These are phyloP conservation scores for Talinum fruticosum DNA, from an alignment of 148 eudicot species.

Conservation along the genomic window DNA sequence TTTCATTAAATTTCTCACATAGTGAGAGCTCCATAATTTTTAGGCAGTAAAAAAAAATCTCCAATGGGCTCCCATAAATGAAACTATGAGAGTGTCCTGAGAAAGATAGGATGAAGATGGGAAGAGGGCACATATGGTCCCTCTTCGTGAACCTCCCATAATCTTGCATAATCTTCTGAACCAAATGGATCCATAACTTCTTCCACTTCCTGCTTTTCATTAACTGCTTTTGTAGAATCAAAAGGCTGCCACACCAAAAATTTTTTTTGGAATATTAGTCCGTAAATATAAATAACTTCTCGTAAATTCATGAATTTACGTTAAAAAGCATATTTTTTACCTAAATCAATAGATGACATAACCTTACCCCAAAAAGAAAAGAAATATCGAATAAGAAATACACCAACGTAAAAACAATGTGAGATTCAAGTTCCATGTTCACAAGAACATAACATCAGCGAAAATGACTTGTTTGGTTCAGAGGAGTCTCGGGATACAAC, in stretches of 20 bases:
- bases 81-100: conserved; percentile 8
- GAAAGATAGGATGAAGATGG: conserved; percentile 27
- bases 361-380: no score
- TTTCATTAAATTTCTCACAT: neutral
- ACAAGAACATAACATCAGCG: no score
- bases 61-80: conserved; percentile 16
- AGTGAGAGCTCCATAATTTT: neutral
- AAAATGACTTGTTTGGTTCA: no score
- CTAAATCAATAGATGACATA: no score
- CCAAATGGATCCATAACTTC: conserved; percentile 23
- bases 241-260: conserved; percentile 20
- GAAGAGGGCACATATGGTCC: conserved; percentile 26
- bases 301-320: no score
- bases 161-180: conserved; percentile 14
- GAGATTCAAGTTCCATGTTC: neutral
- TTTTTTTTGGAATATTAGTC: no score
- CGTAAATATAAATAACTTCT: no score
- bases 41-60: neutral
- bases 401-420: neutral
- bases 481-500: no score
- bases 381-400: no score
- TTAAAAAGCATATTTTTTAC: no score
- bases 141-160: conserved; percentile 6
- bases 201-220: conserved; percentile 25
- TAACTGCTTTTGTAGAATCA: conserved; percentile 14